Evolutionary conservation across 139 green algal species (phyloP).

Genomic region (Haematococcus lacustris): DNA sequence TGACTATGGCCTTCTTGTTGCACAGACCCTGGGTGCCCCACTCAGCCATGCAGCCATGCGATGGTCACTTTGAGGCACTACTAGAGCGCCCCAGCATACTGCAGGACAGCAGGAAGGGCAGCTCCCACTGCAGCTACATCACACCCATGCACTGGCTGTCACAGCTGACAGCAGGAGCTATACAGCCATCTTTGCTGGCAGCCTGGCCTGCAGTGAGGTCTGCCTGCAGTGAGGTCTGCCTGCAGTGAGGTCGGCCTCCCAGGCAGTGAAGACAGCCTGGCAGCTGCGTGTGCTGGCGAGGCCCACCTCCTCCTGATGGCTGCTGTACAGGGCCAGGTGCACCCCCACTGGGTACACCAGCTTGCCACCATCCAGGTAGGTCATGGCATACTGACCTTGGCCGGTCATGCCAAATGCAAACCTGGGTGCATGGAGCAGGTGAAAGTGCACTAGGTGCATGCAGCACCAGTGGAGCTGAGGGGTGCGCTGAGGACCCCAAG

Average conservation of each 20-base stretch:
- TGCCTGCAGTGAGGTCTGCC: not conserved
- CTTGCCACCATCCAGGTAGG: constrained; percentile 21
- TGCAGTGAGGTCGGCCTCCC: not conserved
- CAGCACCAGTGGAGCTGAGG: no score
- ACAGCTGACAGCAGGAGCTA: no score
- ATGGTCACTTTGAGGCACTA: no score
- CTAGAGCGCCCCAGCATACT: no score
- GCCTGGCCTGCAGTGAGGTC: not conserved
- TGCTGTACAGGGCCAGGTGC: constrained; percentile 11
- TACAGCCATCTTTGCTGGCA: no score
- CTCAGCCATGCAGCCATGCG: no score
- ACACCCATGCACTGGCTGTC: not conserved
- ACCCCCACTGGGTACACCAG: constrained; percentile 21
- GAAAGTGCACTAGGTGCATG: no score
- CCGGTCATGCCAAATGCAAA: constrained; percentile 24
- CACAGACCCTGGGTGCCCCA: no score
- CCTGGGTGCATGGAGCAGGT: constrained; percentile 6
- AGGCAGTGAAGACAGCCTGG: not conserved
- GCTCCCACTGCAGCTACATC: not conserved
- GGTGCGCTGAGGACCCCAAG: no score
- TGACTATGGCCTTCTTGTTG: no score
- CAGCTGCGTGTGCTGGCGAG: not conserved
- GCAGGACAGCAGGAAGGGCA: not conserved
- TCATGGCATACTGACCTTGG: constrained; percentile 6
- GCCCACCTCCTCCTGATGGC: constrained; percentile 2